A percentile compares a stretch with the other conserved stretches of the same genome.
phyloP scores from a whole-genome alignment of 1,284 basidiomycete genomes.

The Cutaneotrichosporon arboriforme region DNA sequence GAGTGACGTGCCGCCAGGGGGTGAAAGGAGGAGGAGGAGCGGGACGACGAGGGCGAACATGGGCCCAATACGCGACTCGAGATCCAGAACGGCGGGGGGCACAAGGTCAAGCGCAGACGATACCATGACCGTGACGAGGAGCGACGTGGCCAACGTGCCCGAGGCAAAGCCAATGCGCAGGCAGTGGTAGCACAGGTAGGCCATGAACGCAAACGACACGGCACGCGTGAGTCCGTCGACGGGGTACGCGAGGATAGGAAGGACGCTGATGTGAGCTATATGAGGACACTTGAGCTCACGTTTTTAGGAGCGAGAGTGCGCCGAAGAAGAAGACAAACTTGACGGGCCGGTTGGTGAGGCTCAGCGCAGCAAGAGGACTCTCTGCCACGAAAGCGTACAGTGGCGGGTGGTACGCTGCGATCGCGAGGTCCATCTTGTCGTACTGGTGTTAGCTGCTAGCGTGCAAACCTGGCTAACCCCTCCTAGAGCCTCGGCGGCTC shows the following conservation, averaged over 20 bases:
- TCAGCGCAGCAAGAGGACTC: slow-evolving; percentile 17
- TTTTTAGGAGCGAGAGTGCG: slow-evolving; percentile 24
- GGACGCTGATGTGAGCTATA: slow-evolving; percentile 12
- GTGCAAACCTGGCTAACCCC: background rate
- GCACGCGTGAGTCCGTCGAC: slow-evolving; percentile 23
- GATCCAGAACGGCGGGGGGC: background rate
- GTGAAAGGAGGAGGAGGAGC: no score
- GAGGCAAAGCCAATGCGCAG: background rate
- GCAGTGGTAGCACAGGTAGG: slow-evolving; percentile 7
- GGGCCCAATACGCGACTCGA: background rate
- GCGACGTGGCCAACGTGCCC: background rate
- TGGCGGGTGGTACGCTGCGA: slow-evolving; percentile 27
- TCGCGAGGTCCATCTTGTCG: slow-evolving; percentile 23
- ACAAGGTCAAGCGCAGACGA: background rate
- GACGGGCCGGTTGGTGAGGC: slow-evolving; percentile 20
- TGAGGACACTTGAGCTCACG: slow-evolving; percentile 22
- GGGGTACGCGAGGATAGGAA: slow-evolving; percentile 31
- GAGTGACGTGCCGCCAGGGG: no score
- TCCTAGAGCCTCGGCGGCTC: background rate
- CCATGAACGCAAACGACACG: slow-evolving; percentile 28
- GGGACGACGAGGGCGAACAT: background rate
- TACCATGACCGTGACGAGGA: background rate
- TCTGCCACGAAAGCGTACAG: slow-evolving; percentile 28
- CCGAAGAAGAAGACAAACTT: slow-evolving; percentile 29
- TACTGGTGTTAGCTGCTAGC: slow-evolving; percentile 15